Conservation (phyloP, 371 early-diverging fungal genomes). For the Actinomortierella wolfii region DNA sequence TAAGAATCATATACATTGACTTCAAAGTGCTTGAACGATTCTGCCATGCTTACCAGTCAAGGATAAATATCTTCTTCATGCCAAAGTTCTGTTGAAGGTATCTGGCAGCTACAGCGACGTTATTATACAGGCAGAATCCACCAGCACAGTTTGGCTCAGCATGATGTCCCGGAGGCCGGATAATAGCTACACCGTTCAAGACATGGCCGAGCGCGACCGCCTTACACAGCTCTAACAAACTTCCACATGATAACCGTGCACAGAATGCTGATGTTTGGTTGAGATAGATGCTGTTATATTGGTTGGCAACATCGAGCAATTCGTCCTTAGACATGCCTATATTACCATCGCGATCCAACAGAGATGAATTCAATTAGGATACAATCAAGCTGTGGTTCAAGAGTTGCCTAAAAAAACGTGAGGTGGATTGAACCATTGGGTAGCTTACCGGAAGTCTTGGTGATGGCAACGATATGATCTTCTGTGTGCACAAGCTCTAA, state of each 20-base stretch:
- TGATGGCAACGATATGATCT: constrained; percentile 50
- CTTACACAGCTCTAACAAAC: constrained; percentile 72
- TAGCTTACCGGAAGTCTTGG: constrained; percentile 47
- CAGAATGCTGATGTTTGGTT: constrained; percentile 66
- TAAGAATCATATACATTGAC: no score
- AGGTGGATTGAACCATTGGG: no score
- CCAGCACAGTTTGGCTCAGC: constrained; percentile 73
- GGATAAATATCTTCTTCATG: constrained; percentile 70
- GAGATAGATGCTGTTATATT: constrained; percentile 74
- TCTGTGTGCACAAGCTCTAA: constrained; percentile 64
- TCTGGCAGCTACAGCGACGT: constrained; percentile 84
- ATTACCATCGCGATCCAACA: no score
- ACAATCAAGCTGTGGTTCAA: no score
- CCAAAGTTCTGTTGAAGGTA: constrained; percentile 52
- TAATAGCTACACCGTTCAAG: constrained; percentile 82
- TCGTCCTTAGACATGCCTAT: constrained; percentile 39
- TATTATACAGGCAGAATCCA: constrained; percentile 93
- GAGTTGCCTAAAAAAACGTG: no score
- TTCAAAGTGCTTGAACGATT: no score
- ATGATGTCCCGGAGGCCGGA: constrained; percentile 93
- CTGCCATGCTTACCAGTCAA: constrained; percentile 86
- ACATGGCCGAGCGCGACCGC: constrained; percentile 69
- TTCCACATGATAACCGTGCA: constrained; percentile 74
- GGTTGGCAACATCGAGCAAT: constrained; percentile 41
- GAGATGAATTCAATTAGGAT: no score